Evolutionary conservation across 768 basidiomycete genomes (phyloP), one percentile per base, ranked within the genome.

Genomic region (Suillus brevipes): DNA sequence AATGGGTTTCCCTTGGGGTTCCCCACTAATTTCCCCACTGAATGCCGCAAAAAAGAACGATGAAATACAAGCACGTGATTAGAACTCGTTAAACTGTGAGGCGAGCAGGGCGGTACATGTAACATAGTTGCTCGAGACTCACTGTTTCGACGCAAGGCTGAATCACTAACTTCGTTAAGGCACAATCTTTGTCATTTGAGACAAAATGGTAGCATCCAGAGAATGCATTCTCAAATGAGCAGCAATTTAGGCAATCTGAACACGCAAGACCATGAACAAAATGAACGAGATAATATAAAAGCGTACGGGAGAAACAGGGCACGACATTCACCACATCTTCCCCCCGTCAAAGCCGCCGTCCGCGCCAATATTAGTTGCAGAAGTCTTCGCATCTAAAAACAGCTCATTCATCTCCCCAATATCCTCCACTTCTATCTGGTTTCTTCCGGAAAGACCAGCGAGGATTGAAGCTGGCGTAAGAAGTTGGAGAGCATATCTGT

Each of bases 381-480:
- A 85, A 0, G 91, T 89, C 74, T 95, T 97, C 23, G 97, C 95
- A 75, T 99, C 96, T 71, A 98, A 81, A 83, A 99, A 99, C 38
- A 99, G 81, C 73, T 94, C 93, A 68, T 89, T 90, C 89, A 97
- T 95, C 83, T 98, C 95, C 40, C 85, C 83, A 58, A 99, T 88
- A 75, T 99, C 97, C 68, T 98, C 95, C 4, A 89, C 78, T 66
- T 88, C 86, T 63, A 99, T 94, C 71, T 95, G 89, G 40, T 78
- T 83, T 65, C 94, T 88, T 3, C 96, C 95, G 0, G 84, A 85
- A 37, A 95, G 77, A 42, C 82, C 79, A 3, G 95, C 89, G 4
- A 98, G 84, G 72, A 99, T 96, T 25, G 91, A 90, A 1, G 94
- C 94, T 0, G 97, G 97, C 0, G 92, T 91, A 63, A 99, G 83